phyloP scores from a whole-genome alignment of 2,329 filamentous ascomycete species.

The Sporothrix mexicana region DNA sequence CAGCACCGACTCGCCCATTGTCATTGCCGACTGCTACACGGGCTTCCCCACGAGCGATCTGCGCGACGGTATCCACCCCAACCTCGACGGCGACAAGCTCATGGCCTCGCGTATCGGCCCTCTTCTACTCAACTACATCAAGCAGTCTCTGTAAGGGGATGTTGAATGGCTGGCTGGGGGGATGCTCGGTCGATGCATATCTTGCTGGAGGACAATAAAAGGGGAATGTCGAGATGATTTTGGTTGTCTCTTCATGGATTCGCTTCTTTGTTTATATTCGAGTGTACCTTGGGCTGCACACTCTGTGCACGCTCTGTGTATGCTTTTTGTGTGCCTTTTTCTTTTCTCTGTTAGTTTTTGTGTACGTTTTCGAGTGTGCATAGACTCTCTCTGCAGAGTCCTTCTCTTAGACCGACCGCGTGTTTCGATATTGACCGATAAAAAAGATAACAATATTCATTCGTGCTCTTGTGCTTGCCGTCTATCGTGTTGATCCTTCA shows the following conservation, averaged over 20 bases:
- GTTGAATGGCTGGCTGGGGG: too few species aligned
- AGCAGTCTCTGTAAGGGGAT: conserved; percentile 38
- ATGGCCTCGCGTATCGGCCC: conserved; percentile 45
- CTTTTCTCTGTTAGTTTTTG: background rate
- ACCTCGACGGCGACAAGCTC: conserved; percentile 45
- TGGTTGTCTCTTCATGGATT: too few species aligned
- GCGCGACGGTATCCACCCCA: conserved; percentile 51
- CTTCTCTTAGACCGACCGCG: background rate
- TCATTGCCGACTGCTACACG: conserved; percentile 48
- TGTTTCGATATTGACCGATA: conserved; percentile 18
- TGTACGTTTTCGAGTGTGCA: conserved; percentile 13
- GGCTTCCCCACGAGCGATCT: conserved; percentile 45
- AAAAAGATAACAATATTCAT: background rate
- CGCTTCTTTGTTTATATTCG: background rate
- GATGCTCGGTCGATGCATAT: background rate
- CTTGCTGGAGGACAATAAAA: background rate
- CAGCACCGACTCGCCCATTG: conserved; percentile 48
- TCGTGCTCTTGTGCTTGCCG: background rate
- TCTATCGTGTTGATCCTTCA: background rate
- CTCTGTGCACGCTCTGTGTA: background rate
- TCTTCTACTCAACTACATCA: conserved; percentile 45
- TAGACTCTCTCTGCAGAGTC: background rate
- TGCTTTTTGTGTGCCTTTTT: background rate
- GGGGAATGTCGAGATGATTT: too few species aligned
- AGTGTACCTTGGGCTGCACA: conserved; percentile 13